Conservation (phyloP, 192 early-diverging fungal species). For the Phycomyces blakesleeanus region DNA sequence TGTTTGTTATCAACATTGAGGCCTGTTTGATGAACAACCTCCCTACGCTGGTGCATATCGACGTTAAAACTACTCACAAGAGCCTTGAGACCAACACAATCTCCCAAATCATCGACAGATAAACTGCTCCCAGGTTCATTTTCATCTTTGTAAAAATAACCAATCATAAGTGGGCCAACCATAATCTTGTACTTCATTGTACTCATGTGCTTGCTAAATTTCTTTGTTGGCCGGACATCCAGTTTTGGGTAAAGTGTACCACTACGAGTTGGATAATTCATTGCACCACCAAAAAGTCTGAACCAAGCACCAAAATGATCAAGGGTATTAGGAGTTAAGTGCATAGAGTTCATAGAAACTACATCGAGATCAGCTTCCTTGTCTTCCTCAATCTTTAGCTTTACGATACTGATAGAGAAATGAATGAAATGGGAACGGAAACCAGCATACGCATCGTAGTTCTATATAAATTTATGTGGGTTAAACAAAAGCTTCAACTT, state of each 20-base stretch:
- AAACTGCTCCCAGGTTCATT: constrained; percentile 16
- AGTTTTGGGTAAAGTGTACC: constrained; percentile 37
- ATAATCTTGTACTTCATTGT: constrained; percentile 43
- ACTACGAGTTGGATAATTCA: constrained; percentile 35
- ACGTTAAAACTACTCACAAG: constrained; percentile 32
- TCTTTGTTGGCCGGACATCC: constrained; percentile 26
- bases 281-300: constrained; percentile 42
- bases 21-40: constrained; percentile 18
- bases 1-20: constrained; percentile 22
- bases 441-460: constrained; percentile 41
- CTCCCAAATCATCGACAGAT: constrained; percentile 20
- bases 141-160: constrained; percentile 40
- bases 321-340: constrained; percentile 34
- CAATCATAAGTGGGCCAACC: constrained; percentile 29
- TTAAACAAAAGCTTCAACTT: too few species aligned
- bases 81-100: constrained; percentile 37
- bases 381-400: constrained; percentile 16
- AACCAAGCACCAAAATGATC: constrained; percentile 36
- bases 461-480: constrained; percentile 11
- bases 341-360: constrained; percentile 34
- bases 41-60: constrained; percentile 38
- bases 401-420: constrained; percentile 37
- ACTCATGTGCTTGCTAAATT: constrained; percentile 39
- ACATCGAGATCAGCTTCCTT: constrained; percentile 12
- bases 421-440: constrained; percentile 47